A percentile compares a stretch with the other conserved stretches of the same genome.
These are phyloP conservation scores for Mortierella claussenii DNA, from an alignment of 192 early-diverging fungal genomes.

Conservation along the genomic window DNA sequence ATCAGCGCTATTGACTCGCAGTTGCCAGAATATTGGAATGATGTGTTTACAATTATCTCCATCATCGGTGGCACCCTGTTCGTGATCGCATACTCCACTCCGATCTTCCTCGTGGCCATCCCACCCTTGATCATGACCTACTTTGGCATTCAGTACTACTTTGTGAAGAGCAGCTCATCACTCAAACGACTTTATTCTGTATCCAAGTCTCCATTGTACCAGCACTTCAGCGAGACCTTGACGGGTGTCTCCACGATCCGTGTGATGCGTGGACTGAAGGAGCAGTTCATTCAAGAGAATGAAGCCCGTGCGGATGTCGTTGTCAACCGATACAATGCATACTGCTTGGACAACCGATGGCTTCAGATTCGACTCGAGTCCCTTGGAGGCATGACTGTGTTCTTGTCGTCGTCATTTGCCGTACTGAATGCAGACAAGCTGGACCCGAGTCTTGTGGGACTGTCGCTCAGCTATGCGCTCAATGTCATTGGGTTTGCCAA, in stretches of 20 bases:
- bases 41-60: slow-evolving; percentile 41
- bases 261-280: slow-evolving; percentile 67
- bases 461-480: slow-evolving; percentile 82
- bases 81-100: slow-evolving; percentile 58
- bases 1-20: slow-evolving; percentile 78
- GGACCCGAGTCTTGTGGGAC: slow-evolving; percentile 84
- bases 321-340: slow-evolving; percentile 10
- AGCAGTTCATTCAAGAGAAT: slow-evolving; percentile 22
- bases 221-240: slow-evolving; percentile 74
- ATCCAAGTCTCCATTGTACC: slow-evolving; percentile 82
- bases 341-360: slow-evolving; percentile 74
- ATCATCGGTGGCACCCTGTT: slow-evolving; percentile 50
- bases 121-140: slow-evolving; percentile 61
- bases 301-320: slow-evolving; percentile 11
- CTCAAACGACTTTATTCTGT: slow-evolving; percentile 88
- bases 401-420: slow-evolving; percentile 67
- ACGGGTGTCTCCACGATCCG: slow-evolving; percentile 70
- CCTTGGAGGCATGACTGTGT: slow-evolving; percentile 68
- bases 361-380: slow-evolving; percentile 71
- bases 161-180: slow-evolving; percentile 76
- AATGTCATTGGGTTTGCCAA: slow-evolving; percentile 76
- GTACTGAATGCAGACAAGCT: slow-evolving; percentile 57
- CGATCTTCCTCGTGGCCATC: slow-evolving; percentile 58
- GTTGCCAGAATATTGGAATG: slow-evolving; percentile 58
- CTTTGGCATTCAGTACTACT: slow-evolving; percentile 62